Evolutionary conservation across 257 asterid species (phyloP).

Genomic region (Primulina huaijiensis): DNA sequence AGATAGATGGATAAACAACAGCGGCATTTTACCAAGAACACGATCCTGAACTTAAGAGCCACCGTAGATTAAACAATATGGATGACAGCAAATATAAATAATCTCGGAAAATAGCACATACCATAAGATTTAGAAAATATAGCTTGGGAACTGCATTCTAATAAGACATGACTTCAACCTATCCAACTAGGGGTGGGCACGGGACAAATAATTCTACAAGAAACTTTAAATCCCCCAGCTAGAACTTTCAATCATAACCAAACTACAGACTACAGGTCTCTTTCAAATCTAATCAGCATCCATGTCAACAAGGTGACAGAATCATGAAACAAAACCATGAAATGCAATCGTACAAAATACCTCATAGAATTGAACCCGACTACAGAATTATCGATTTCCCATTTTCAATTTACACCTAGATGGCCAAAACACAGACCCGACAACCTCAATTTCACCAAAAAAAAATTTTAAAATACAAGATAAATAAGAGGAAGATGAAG

Average conservation of each 20-base stretch:
- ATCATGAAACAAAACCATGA: not conserved
- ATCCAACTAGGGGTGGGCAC: not conserved
- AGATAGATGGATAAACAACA: not conserved
- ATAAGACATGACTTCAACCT: too few species aligned
- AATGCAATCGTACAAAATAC: not conserved
- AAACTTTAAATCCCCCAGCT: too few species aligned
- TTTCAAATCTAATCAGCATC: too few species aligned
- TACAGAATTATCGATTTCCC: not conserved
- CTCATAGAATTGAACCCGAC: not conserved
- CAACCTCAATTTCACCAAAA: slow-evolving; percentile 17
- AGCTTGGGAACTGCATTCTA: too few species aligned
- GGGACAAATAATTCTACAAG: not conserved
- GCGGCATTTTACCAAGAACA: too few species aligned
- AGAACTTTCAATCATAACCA: too few species aligned
- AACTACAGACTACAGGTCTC: too few species aligned
- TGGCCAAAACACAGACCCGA: slow-evolving; percentile 10
- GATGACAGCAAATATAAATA: too few species aligned
- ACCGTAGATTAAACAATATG: too few species aligned
- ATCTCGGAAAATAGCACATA: too few species aligned
- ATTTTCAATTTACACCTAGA: not conserved
- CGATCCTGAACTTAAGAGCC: too few species aligned
- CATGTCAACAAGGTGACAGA: not conserved
- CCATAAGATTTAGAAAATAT: too few species aligned
- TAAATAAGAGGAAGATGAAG: slow-evolving; percentile 10
- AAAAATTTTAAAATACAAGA: not conserved